Conservation (phyloP, 1,139 yeast species). For the Diutina neorugosa region DNA sequence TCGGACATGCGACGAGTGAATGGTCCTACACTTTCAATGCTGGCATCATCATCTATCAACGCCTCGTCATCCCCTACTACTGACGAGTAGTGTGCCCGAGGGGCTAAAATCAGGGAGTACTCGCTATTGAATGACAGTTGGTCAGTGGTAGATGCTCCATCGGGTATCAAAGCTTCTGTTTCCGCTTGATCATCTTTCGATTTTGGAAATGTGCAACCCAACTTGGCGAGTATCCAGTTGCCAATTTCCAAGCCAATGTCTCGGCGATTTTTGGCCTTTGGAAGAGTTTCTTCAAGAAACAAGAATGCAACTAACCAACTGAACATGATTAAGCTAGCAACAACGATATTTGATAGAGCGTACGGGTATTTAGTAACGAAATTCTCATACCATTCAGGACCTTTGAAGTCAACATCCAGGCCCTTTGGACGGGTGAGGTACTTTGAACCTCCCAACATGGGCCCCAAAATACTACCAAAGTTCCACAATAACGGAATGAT, state of each 20-base stretch:
- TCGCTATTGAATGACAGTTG: not conserved
- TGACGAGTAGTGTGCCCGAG: not conserved
- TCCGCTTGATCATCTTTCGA: not conserved
- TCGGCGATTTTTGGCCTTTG: slow-evolving; percentile 3
- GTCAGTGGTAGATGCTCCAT: not conserved
- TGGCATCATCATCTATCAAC: not conserved
- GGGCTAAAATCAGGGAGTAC: not conserved
- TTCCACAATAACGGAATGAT: slow-evolving; percentile 10
- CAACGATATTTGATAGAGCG: slow-evolving; percentile 9
- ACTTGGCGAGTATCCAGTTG: slow-evolving; percentile 5
- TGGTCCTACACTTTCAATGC: not conserved
- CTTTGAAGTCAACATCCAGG: slow-evolving; percentile 5
- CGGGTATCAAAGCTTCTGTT: not conserved
- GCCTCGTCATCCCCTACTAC: slow-evolving; percentile 2
- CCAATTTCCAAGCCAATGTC: slow-evolving; percentile 9
- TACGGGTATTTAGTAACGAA: slow-evolving; percentile 9
- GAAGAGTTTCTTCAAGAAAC: slow-evolving; percentile 10
- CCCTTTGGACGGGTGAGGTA: slow-evolving; percentile 8
- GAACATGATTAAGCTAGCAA: slow-evolving; percentile 6
- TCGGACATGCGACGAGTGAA: not conserved
- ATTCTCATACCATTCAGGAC: slow-evolving; percentile 5
- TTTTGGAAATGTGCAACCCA: not conserved
- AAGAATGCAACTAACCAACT: slow-evolving; percentile 8
- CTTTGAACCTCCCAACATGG: slow-evolving; percentile 9
- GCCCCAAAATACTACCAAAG: slow-evolving; percentile 10